A percentile compares a stretch with the other conserved stretches of the same genome.
These are phyloP conservation scores for Talaromyces wortmannii DNA, from an alignment of 495 filamentous ascomycete genomes.

Conservation along the genomic window DNA sequence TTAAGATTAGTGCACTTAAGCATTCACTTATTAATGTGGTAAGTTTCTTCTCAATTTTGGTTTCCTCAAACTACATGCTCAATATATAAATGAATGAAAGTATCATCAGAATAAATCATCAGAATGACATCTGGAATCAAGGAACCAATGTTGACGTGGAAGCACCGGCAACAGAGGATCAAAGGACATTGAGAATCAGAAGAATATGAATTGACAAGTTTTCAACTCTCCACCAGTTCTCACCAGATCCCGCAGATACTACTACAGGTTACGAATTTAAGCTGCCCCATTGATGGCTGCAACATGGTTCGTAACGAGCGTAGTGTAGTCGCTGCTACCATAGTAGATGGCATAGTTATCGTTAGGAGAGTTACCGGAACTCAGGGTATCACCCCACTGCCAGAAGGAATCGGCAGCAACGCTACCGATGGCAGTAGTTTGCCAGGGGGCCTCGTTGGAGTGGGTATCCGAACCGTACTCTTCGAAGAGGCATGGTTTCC, in stretches of 20 bases:
- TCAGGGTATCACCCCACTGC: conserved; percentile 57
- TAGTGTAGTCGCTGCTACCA: conserved; percentile 45
- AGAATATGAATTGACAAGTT: neutral
- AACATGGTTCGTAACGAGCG: conserved; percentile 54
- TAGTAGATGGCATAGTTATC: conserved; percentile 60
- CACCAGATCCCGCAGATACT: neutral
- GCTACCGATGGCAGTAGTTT: conserved; percentile 44
- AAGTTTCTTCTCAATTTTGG: neutral
- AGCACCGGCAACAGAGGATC: neutral
- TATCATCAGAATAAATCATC: neutral
- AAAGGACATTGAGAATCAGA: neutral
- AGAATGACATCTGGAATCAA: no score
- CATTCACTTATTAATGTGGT: neutral
- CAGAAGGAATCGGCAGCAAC: conserved; percentile 56
- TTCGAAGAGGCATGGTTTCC: conserved; percentile 63
- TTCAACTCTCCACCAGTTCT: neutral
- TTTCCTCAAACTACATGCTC: neutral
- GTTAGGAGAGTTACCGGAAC: conserved; percentile 48
- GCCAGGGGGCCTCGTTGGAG: conserved; percentile 48
- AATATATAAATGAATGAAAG: neutral
- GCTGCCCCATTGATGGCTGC: conserved; percentile 24
- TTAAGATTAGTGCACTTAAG: neutral
- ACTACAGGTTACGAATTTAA: neutral
- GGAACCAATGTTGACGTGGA: no score
- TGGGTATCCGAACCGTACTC: conserved; percentile 54